Conservation (phyloP, 306 rosid species). For the Corylus americana region DNA sequence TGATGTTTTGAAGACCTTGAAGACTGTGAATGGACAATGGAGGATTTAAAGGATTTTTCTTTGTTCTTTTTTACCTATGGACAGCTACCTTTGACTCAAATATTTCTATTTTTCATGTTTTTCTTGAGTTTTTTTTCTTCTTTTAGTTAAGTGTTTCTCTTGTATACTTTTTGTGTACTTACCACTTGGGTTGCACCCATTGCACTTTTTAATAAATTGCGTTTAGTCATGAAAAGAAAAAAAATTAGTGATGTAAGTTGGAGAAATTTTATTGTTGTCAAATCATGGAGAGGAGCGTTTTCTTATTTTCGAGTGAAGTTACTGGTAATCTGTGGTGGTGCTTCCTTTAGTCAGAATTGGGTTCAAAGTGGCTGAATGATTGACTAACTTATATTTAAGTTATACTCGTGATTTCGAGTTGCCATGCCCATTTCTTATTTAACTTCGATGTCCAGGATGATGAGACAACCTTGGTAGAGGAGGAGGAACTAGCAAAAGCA, state of each 20-base stretch:
- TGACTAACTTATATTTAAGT: background rate
- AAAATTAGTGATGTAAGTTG: background rate
- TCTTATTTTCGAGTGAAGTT: background rate
- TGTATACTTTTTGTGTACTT: too few relatives aligned
- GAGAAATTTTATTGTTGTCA: background rate
- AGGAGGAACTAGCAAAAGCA: slow-evolving; percentile 80
- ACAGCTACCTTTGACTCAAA: too few relatives aligned
- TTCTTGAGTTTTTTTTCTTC: too few relatives aligned
- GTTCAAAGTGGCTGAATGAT: slow-evolving; percentile 4
- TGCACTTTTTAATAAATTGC: too few relatives aligned
- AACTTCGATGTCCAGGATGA: slow-evolving; percentile 69
- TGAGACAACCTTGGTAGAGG: slow-evolving; percentile 91
- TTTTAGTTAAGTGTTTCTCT: too few relatives aligned
- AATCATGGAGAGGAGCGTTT: background rate
- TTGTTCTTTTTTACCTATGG: too few relatives aligned
- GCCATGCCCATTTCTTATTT: slow-evolving; percentile 23
- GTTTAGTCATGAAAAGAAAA: too few relatives aligned
- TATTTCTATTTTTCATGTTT: too few relatives aligned
- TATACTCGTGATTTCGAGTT: slow-evolving; percentile 7
- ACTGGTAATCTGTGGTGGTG: background rate
- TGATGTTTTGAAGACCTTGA: too few relatives aligned
- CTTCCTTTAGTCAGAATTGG: background rate
- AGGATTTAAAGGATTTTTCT: too few relatives aligned
- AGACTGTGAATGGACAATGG: too few relatives aligned
- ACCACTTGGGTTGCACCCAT: too few relatives aligned